Evolutionary conservation across 2,329 filamentous ascomycete genomes (phyloP), one percentile per base, ranked within the genome.

Genomic region (Cordyceps cateniannulata): DNA sequence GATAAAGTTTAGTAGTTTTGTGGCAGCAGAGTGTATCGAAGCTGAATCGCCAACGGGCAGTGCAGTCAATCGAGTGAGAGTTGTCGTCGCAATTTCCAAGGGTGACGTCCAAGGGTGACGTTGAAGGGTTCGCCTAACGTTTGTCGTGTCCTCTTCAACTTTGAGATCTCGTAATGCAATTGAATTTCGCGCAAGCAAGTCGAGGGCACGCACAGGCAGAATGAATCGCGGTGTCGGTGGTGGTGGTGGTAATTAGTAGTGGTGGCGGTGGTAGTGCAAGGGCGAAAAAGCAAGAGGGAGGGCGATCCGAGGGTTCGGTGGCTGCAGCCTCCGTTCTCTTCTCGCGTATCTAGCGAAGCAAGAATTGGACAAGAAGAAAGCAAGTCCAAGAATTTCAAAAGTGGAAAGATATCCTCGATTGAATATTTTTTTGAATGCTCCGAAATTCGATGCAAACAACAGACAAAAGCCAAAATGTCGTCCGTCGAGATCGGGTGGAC

Each of bases 201-300:
- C 32, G 35, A 47, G 5, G 24, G 7, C 27, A 49, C 54, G 29
- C 54, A 35, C 42, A 49, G 54, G 44, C 54, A 40, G 27, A 57
- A 47, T 53, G 25, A 12, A 10, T 45, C 16, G 25, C 25, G 20
- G 47, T 32, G 20, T 29, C n/a, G 53, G 53, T 27, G 44, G 54
- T 49, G 54, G n/a, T 32, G 54, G 42, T 48, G 22, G n/a, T 18
- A 9, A 2, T 25, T n/a, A n/a, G 16, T 48, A 44, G 54, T 40
- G 44, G 54, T 40, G 54, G n/a, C 29, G 54, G 42, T 48, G 35
- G 14, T n/a, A 18, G 44, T 49, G 42, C 54, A 57, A 57, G 54
- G 54, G 54, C 42, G 54, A 48, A 57, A 57, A 57, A 57, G 29
- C 42, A 47, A 57, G 29, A 49, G 54, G 29, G 44, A 25, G 42